A percentile compares a stretch with the other conserved stretches of the same genome.
These are phyloP conservation scores for Bassia scoparia DNA, from an alignment of 148 eudicot genomes.

Conservation along the genomic window DNA sequence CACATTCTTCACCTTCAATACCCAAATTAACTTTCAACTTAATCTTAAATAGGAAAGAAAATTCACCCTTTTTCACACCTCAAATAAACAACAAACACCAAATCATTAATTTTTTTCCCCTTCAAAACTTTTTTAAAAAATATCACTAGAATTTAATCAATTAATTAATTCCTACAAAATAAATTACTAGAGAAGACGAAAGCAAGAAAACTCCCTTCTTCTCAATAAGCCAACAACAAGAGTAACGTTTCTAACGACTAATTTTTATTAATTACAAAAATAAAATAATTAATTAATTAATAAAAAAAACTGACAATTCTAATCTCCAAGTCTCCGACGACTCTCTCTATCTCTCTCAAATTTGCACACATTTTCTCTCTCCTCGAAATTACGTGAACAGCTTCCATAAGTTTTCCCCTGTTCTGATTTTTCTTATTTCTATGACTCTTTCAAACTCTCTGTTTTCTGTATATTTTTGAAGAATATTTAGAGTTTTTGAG, in stretches of 20 bases:
- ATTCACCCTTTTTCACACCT: too few species aligned
- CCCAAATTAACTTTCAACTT: too few species aligned
- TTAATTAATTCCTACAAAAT: too few species aligned
- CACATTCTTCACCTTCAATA: too few species aligned
- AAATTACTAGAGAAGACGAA: background rate
- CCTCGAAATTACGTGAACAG: slow-evolving; percentile 20
- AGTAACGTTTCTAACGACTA: slow-evolving; percentile 12
- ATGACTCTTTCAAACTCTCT: background rate
- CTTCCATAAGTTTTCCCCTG: background rate
- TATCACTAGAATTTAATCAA: too few species aligned
- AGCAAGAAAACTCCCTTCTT: background rate
- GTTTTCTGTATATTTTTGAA: background rate
- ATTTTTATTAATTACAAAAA: background rate
- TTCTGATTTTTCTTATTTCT: background rate
- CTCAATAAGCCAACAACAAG: background rate
- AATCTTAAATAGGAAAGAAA: too few species aligned
- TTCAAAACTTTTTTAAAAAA: too few species aligned
- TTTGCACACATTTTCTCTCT: slow-evolving; percentile 4
- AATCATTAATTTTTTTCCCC: too few species aligned
- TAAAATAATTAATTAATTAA: background rate
- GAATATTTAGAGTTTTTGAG: background rate
- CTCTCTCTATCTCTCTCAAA: slow-evolving; percentile 20
- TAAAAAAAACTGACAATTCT: slow-evolving; percentile 1
- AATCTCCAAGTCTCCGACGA: slow-evolving; percentile 27
- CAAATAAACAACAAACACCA: too few species aligned